Evolutionary conservation across 257 asterid genomes (phyloP).

Genomic region (Striga asiatica): DNA sequence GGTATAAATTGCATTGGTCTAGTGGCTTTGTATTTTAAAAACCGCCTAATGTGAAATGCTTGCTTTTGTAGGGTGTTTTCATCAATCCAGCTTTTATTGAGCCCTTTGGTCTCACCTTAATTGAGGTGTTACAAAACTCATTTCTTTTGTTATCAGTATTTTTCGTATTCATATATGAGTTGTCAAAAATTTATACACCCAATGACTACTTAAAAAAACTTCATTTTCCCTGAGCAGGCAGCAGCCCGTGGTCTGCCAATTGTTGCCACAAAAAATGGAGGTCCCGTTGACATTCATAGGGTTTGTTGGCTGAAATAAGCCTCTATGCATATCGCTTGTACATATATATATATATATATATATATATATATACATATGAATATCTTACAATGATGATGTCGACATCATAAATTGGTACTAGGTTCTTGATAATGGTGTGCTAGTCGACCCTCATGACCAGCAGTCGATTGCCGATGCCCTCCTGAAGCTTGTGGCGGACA

Average conservation of each 20-base stretch:
- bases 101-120: constrained; percentile 65
- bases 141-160: not conserved
- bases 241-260: constrained; percentile 65
- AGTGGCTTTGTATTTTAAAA: not conserved
- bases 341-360: no score
- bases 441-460: constrained; percentile 56
- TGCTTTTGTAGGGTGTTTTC: constrained; percentile 58
- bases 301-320: constrained; percentile 23
- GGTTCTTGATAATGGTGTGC: constrained; percentile 59
- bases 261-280: constrained; percentile 65
- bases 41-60: constrained; percentile 4
- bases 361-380: no score
- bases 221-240: constrained; percentile 40
- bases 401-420: no score
- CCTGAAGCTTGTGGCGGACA: constrained; percentile 57
- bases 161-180: no score
- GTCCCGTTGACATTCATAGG: constrained; percentile 58
- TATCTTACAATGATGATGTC: no score
- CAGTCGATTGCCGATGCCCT: constrained; percentile 51
- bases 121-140: constrained; percentile 36
- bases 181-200: no score
- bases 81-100: constrained; percentile 69
- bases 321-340: no score
- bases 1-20: constrained; percentile 31
- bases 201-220: not conserved